Evolutionary conservation across 2,329 filamentous ascomycete species (phyloP).

Genomic region (Cladophialophora bantiana): DNA sequence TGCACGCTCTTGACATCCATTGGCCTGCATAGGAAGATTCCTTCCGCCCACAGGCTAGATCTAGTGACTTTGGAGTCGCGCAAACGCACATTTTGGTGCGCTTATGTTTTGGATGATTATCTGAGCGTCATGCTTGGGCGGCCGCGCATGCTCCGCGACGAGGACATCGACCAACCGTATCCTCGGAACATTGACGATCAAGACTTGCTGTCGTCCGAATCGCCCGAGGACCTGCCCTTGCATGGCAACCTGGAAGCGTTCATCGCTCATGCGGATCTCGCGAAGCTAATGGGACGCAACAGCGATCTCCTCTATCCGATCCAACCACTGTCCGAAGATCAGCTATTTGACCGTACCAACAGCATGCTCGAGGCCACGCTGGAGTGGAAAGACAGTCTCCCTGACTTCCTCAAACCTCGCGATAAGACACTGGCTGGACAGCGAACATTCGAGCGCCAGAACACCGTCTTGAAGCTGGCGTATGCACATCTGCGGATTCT

Average conservation of each 20-base stretch:
- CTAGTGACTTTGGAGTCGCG: constrained; percentile 59
- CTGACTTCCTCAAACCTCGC: constrained; percentile 41
- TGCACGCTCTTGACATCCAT: constrained; percentile 50
- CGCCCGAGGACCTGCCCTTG: constrained; percentile 42
- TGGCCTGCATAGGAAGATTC: constrained; percentile 49
- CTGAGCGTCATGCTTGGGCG: constrained; percentile 69
- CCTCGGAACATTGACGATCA: constrained; percentile 64
- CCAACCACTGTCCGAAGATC: constrained; percentile 35
- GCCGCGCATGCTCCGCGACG: constrained; percentile 67
- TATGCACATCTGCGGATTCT: constrained; percentile 43
- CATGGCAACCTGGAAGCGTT: constrained; percentile 42
- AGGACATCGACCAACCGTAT: constrained; percentile 69
- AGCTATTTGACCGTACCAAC: constrained; percentile 39
- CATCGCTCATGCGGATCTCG: constrained; percentile 40
- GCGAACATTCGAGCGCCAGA: constrained; percentile 42
- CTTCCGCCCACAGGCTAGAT: constrained; percentile 43
- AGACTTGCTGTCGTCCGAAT: constrained; percentile 58
- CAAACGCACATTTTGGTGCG: constrained; percentile 68
- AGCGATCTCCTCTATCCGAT: constrained; percentile 42
- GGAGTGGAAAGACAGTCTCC: constrained; percentile 39
- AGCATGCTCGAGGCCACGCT: constrained; percentile 37
- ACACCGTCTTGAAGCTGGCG: constrained; percentile 42
- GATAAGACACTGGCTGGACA: constrained; percentile 41
- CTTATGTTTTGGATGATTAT: constrained; percentile 69
- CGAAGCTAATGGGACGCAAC: constrained; percentile 40